These are phyloP conservation scores for Odontarrhena argentea DNA, from an alignment of 345 rosid species.

Conservation along the genomic window DNA sequence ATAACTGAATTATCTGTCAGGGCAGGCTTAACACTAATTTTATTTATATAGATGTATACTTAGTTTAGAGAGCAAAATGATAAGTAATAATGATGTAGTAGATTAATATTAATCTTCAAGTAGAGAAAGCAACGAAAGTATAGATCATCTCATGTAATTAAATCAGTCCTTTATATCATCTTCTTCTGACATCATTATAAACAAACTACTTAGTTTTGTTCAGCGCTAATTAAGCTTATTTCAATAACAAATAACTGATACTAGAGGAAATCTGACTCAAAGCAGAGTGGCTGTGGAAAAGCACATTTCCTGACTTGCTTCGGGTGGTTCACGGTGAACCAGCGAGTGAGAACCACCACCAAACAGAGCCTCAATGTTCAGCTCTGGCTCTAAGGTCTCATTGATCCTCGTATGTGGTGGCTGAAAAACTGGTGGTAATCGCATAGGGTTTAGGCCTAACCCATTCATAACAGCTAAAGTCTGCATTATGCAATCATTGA, in stretches of 20 bases:
- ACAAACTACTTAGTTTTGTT: conserved; percentile 16
- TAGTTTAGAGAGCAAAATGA: too few species aligned
- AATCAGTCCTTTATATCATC: conserved; percentile 12
- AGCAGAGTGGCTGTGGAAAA: conserved; percentile 32
- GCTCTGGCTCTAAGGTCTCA: conserved; percentile 21
- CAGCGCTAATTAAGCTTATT: conserved; percentile 13
- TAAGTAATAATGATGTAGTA: too few species aligned
- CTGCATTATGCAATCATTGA: conserved; percentile 26
- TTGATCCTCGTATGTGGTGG: conserved; percentile 27
- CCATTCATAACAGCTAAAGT: conserved; percentile 36
- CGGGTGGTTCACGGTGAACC: conserved; percentile 25
- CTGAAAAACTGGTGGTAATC: conserved; percentile 34
- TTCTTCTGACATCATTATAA: conserved; percentile 11
- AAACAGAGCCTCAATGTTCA: conserved; percentile 31
- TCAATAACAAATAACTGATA: conserved; percentile 15
- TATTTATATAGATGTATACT: too few species aligned
- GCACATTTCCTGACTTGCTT: conserved; percentile 24
- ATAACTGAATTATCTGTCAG: too few species aligned
- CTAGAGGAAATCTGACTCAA: conserved; percentile 4
- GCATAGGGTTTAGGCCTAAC: conserved; percentile 37
- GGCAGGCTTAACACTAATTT: too few species aligned
- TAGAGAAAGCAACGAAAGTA: too few species aligned
- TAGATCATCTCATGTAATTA: conserved; percentile 28
- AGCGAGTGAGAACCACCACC: conserved; percentile 25
- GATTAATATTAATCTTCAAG: too few species aligned